phyloP scores from a whole-genome alignment of 2,329 filamentous ascomycete genomes.

The Fusarium sulawesiense region DNA sequence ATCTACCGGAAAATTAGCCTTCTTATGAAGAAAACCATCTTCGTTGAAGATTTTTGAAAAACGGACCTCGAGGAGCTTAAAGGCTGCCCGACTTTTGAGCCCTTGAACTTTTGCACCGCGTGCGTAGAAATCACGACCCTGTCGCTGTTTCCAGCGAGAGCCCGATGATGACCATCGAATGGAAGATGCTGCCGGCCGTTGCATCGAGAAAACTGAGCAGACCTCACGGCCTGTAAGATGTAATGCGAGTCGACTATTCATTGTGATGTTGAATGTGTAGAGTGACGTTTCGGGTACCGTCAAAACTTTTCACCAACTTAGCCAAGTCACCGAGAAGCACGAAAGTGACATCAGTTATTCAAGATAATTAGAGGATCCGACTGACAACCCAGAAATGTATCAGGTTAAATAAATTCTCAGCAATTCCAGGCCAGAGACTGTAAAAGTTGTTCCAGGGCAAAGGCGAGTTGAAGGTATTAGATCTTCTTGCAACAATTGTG shows the following conservation, averaged over 20 bases:
- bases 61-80: slow-evolving; percentile 85
- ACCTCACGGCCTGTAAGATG: background rate
- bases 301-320: background rate
- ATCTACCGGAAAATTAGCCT: slow-evolving; percentile 64
- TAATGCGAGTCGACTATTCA: slow-evolving; percentile 9
- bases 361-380: background rate
- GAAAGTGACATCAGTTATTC: background rate
- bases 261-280: background rate
- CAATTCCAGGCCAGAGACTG: background rate
- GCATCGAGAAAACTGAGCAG: background rate
- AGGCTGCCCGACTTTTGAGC: slow-evolving; percentile 90
- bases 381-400: background rate
- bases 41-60: background rate
- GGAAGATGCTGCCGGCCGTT: background rate
- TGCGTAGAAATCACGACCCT: slow-evolving; percentile 77
- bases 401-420: background rate
- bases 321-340: background rate
- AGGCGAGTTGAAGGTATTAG: background rate
- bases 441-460: background rate
- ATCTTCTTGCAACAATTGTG: background rate
- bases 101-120: slow-evolving; percentile 81
- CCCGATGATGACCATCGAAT: slow-evolving; percentile 64
- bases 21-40: background rate
- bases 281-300: background rate
- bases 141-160: slow-evolving; percentile 84